Evolutionary conservation across 768 basidiomycete species (phyloP).

Genomic region (Kwoniella europaea): DNA sequence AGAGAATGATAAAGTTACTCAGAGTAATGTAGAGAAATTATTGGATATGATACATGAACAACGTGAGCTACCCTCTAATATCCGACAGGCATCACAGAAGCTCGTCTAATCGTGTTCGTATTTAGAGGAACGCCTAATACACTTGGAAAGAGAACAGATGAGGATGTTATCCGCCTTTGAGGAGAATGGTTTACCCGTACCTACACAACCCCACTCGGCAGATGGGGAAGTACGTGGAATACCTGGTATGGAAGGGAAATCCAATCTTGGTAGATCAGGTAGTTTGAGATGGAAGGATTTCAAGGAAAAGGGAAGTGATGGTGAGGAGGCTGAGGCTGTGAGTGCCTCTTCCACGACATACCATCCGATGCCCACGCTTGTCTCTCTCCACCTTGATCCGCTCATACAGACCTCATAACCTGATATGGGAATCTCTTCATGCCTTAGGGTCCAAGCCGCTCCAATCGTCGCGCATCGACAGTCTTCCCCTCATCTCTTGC

Average conservation of each 20-base stretch:
- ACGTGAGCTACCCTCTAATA: conserved; percentile 35
- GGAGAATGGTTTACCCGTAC: conserved; percentile 37
- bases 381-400: no score
- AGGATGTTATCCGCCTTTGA: conserved; percentile 38
- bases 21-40: conserved; percentile 33
- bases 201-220: conserved; percentile 32
- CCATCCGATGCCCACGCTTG: no score
- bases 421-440: background rate
- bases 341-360: conserved; percentile 11
- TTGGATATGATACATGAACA: conserved; percentile 50
- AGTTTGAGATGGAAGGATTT: conserved; percentile 33
- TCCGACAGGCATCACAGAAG: no score
- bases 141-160: conserved; percentile 50
- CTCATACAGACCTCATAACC: no score
- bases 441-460: conserved; percentile 20
- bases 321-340: conserved; percentile 37
- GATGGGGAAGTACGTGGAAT: conserved; percentile 41
- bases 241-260: conserved; percentile 17
- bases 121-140: conserved; percentile 52
- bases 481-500: conserved; percentile 45
- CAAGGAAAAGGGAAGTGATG: conserved; percentile 30
- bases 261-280: conserved; percentile 4
- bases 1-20: conserved; percentile 18
- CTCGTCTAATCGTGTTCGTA: background rate
- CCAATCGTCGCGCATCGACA: conserved; percentile 34